Evolutionary conservation across 805 yeast genomes (phyloP), one percentile per base, ranked within the genome.

Genomic region (Candida gorgasii): DNA sequence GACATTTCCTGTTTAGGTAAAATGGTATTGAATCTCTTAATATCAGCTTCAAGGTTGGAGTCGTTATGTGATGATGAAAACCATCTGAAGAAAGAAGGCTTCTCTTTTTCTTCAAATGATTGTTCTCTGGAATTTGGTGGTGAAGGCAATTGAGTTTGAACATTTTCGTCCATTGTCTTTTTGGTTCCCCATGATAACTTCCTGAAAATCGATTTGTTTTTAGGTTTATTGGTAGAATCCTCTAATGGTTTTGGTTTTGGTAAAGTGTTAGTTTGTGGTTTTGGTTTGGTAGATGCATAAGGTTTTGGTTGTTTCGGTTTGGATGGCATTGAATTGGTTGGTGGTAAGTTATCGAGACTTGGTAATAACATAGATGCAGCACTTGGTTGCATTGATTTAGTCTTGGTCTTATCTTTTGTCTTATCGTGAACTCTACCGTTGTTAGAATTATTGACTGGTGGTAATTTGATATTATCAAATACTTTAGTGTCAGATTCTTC

Each of bases 1-100:
- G 77, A 75, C 73, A 84, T 73, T 56, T 84, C 88, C 19, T 67
- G 74, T 44, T 67, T 65, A 8, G 75, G 67, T 39, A 78, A 58
- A 19, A 73, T 66, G 13, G 75, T 67, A 23, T 58, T 47, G 57
- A 57, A 67, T 30, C 68, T 54, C 39, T 54, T 62, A 20, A 68
- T 61, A 19, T 65, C 72, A 14, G 63, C 40, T 5, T 55, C 58
- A 26, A 49, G 24, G 8, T 44, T 32, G 2, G 47, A 40, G 17
- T 50, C 53, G 23, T 58, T 51, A n/a, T 54, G 44, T 12, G 69
- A 55, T 2, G 65, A 59, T 32, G 75, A 72, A 31, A 78, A 67
- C 73, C 73, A 57, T 53, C 71, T 59, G 58, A 69, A 61, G 62
- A 72, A 50, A 51, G 69, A 45, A 42, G 55, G 42, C 40, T 58